A percentile compares a stretch with the other conserved stretches of the same genome.
Evolutionary conservation across 2,329 filamentous ascomycete genomes (phyloP).

Genomic region (Aspergillus caelatus): DNA sequence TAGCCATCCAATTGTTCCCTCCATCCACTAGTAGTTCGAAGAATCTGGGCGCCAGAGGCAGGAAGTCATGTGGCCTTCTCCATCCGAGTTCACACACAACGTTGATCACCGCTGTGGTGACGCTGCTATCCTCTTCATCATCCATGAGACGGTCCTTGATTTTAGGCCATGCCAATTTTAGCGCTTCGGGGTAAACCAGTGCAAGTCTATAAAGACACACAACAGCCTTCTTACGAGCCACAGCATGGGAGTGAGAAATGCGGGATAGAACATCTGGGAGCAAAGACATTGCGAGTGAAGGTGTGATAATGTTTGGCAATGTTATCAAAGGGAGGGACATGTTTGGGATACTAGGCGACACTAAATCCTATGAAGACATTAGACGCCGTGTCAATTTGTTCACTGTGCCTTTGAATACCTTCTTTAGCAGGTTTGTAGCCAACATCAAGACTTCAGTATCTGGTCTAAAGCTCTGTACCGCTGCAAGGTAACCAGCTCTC

Average conservation of each 20-base stretch:
- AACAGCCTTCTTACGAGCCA: constrained; percentile 92
- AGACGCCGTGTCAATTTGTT: constrained; percentile 16
- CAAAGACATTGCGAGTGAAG: constrained; percentile 86
- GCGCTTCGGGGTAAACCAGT: constrained; percentile 92
- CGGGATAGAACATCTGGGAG: constrained; percentile 84
- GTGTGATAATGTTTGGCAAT: constrained; percentile 92
- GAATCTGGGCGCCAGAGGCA: constrained; percentile 85
- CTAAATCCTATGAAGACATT: constrained; percentile 49
- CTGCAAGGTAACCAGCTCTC: constrained; percentile 89
- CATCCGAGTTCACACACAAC: constrained; percentile 95
- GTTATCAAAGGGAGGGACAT: constrained; percentile 86
- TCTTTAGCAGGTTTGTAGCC: constrained; percentile 94
- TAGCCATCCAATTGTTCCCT: constrained; percentile 99
- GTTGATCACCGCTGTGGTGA: constrained; percentile 94
- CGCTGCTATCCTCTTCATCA: constrained; percentile 83
- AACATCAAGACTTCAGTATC: constrained; percentile 98
- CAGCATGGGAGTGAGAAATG: constrained; percentile 80
- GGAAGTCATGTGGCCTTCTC: constrained; percentile 89
- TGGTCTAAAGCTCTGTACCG: constrained; percentile 91
- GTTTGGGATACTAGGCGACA: constrained; percentile 70
- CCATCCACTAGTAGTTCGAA: constrained; percentile 91
- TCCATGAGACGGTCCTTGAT: constrained; percentile 94
- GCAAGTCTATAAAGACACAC: constrained; percentile 92
- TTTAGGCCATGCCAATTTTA: constrained; percentile 93
- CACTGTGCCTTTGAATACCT: constrained; percentile 54